phyloP scores from a whole-genome alignment of 208 protist species.

The Willaertia magna region DNA sequence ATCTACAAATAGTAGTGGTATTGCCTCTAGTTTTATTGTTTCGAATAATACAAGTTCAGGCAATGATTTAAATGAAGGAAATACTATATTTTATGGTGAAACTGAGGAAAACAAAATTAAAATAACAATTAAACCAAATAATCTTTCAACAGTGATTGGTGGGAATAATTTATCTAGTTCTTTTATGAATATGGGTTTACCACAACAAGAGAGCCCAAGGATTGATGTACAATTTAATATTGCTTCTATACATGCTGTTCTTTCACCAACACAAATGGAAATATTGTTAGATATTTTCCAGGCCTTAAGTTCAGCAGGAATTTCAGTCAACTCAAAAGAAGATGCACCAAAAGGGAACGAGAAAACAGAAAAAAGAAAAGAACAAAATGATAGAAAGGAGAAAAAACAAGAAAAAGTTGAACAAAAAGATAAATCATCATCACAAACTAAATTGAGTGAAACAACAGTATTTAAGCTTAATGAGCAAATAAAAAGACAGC shows the following conservation, averaged over 20 bases:
- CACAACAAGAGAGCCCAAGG: too few species aligned
- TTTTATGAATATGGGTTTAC: neutral
- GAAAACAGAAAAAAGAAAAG: too few species aligned
- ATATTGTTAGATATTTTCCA: neutral
- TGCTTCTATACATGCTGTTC: neutral
- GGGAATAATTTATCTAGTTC: too few species aligned
- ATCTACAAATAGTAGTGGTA: too few species aligned
- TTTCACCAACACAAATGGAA: neutral
- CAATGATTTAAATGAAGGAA: neutral
- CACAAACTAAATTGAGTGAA: too few species aligned
- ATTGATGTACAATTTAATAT: neutral
- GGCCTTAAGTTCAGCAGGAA: neutral
- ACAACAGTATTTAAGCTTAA: too few species aligned
- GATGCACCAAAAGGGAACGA: too few species aligned
- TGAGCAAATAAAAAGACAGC: too few species aligned
- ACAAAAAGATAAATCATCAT: too few species aligned
- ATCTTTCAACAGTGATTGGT: neutral
- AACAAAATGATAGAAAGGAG: too few species aligned
- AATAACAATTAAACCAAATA: neutral
- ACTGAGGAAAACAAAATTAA: neutral
- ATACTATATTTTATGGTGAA: constrained; percentile 1
- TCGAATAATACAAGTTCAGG: neutral
- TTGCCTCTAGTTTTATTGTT: too few species aligned
- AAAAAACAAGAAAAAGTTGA: too few species aligned
- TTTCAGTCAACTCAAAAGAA: neutral